These are phyloP conservation scores for Talaromyces funiculosus DNA, from an alignment of 2,329 filamentous ascomycete species.

Conservation along the genomic window DNA sequence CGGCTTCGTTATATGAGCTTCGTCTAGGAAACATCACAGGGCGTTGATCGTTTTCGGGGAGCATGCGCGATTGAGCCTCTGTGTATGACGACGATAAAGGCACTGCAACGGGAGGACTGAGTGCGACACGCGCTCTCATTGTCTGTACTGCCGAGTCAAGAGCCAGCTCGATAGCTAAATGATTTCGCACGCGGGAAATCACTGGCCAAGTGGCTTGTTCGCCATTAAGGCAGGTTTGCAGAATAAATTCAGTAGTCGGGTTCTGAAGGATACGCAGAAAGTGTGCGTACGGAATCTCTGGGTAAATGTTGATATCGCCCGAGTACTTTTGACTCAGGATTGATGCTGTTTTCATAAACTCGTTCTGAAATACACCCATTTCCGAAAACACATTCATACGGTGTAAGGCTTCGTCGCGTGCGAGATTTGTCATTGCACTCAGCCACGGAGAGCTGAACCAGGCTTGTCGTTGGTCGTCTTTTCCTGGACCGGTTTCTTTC, in stretches of 20 bases:
- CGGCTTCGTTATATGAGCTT: conserved; percentile 28
- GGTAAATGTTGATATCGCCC: conserved; percentile 90
- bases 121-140: conserved; percentile 36
- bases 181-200: conserved; percentile 75
- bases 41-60: background rate
- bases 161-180: conserved; percentile 81
- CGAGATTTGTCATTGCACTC: conserved; percentile 62
- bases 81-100: background rate
- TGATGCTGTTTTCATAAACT: conserved; percentile 70
- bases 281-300: conserved; percentile 67
- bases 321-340: conserved; percentile 88
- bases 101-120: conserved; percentile 24
- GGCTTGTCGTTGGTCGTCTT: conserved; percentile 25
- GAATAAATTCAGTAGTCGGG: conserved; percentile 81
- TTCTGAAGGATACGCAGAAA: conserved; percentile 75
- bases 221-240: conserved; percentile 67
- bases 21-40: conserved; percentile 5
- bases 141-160: conserved; percentile 45
- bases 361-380: conserved; percentile 71
- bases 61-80: background rate
- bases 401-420: conserved; percentile 74
- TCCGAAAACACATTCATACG: conserved; percentile 75
- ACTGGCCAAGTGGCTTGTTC: conserved; percentile 91
- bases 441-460: conserved; percentile 51
- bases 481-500: conserved; percentile 56